Conservation (phyloP, 805 yeast species). For the Pichia sporocuriosa region DNA sequence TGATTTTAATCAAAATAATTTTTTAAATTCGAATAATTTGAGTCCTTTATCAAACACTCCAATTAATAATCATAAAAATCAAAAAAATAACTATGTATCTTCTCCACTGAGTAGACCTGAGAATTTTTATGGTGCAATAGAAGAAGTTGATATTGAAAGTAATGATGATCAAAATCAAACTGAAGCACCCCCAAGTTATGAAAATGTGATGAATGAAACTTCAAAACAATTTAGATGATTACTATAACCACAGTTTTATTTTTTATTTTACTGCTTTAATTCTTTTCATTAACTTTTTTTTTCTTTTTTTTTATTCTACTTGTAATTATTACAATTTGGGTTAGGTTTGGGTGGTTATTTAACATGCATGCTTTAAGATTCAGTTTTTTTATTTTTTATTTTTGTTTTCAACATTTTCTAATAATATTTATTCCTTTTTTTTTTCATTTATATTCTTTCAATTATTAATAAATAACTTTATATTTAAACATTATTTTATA, state of each 20-base stretch:
- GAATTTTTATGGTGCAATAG: slow-evolving; percentile 7
- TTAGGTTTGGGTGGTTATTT: too few species aligned
- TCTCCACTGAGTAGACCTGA: slow-evolving; percentile 4
- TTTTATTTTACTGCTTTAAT: neutral
- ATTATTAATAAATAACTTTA: too few species aligned
- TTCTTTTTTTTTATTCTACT: neutral
- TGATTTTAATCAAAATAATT: slow-evolving; percentile 8
- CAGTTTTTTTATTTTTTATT: too few species aligned
- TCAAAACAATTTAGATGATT: slow-evolving; percentile 20
- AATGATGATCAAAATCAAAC: neutral
- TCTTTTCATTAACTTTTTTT: neutral
- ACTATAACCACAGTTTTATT: neutral
- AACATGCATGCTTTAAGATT: too few species aligned
- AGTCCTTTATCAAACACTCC: slow-evolving; percentile 20
- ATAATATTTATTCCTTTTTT: too few species aligned
- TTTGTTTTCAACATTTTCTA: too few species aligned
- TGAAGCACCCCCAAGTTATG: slow-evolving; percentile 33
- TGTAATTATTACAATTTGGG: neutral
- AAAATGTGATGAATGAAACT: slow-evolving; percentile 31
- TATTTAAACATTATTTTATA: too few species aligned
- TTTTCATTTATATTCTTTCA: too few species aligned
- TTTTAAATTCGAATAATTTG: slow-evolving; percentile 13
- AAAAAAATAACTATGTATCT: slow-evolving; percentile 4
- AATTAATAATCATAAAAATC: slow-evolving; percentile 1
- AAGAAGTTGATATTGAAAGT: neutral